Evolutionary conservation across 495 filamentous ascomycete species (phyloP).

Genomic region (Penicillium subrubescens): DNA sequence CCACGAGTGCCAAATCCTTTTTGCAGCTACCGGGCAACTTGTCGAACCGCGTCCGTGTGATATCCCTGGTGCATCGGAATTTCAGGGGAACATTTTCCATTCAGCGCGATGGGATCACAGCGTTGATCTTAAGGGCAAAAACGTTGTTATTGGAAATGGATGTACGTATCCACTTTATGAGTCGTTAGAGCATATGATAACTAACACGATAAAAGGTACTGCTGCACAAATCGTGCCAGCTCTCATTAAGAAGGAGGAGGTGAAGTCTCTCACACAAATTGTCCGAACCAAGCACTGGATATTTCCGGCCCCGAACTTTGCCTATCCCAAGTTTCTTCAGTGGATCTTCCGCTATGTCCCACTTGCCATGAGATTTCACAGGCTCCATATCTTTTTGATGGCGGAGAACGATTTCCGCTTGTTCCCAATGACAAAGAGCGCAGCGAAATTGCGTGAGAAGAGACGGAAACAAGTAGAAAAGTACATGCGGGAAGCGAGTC

Average conservation of each 20-base stretch:
- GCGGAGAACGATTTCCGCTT: slow-evolving; percentile 40
- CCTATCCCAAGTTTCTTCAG: slow-evolving; percentile 16
- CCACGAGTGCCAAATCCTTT: slow-evolving; percentile 50
- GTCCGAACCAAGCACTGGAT: slow-evolving; percentile 35
- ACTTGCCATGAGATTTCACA: slow-evolving; percentile 27
- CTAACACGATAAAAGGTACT: slow-evolving; percentile 32
- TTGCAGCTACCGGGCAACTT: slow-evolving; percentile 48
- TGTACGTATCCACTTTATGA: slow-evolving; percentile 21
- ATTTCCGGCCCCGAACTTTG: slow-evolving; percentile 20
- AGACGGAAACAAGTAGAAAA: slow-evolving; percentile 32
- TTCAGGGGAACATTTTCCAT: slow-evolving; percentile 58
- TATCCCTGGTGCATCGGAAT: slow-evolving; percentile 47
- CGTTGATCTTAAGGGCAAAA: slow-evolving; percentile 58
- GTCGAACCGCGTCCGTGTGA: slow-evolving; percentile 50
- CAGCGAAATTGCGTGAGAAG: slow-evolving; percentile 33
- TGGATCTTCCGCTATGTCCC: slow-evolving; percentile 32
- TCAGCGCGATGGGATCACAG: slow-evolving; percentile 60
- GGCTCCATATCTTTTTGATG: slow-evolving; percentile 27
- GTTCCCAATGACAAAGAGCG: slow-evolving; percentile 32
- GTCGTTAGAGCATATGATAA: too few species aligned
- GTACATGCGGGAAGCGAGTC: slow-evolving; percentile 48
- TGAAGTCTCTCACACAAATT: slow-evolving; percentile 30
- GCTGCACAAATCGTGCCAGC: slow-evolving; percentile 49
- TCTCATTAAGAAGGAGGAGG: slow-evolving; percentile 25
- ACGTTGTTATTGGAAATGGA: slow-evolving; percentile 58